Conservation (phyloP, 176 grass and related monocot species). For the Chloris gayana region DNA sequence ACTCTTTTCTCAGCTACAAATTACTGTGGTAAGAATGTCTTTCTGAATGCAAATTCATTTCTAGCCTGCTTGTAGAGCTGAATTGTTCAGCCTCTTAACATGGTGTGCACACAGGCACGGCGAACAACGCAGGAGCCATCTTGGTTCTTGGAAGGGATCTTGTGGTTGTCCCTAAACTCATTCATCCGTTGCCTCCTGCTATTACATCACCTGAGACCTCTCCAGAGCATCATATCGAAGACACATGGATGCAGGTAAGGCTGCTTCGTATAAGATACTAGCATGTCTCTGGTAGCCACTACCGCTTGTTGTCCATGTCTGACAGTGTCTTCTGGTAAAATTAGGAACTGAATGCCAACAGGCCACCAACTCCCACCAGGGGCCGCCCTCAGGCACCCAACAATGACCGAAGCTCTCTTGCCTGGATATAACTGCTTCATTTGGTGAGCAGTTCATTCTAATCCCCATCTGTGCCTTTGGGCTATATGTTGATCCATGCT, state of each 20-base stretch:
- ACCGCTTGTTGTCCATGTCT: constrained; percentile 7
- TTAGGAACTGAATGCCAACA: constrained; percentile 95
- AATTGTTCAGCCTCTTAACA: constrained; percentile 17
- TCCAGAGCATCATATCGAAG: constrained; percentile 75
- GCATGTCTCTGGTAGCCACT: not conserved
- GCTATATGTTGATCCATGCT: constrained; percentile 34
- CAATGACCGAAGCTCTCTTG: constrained; percentile 74
- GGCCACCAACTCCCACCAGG: constrained; percentile 88
- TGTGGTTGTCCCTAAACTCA: constrained; percentile 97
- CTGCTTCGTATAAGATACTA: constrained; percentile 10
- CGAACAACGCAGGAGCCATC: constrained; percentile 97
- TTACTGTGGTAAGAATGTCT: constrained; percentile 74
- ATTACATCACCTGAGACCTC: constrained; percentile 80
- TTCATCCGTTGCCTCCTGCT: constrained; percentile 97
- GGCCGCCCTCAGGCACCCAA: constrained; percentile 84
- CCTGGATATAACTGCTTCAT: constrained; percentile 63
- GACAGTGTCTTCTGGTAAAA: constrained; percentile 20
- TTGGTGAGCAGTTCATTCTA: constrained; percentile 3
- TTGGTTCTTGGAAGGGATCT: constrained; percentile 97
- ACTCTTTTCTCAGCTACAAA: constrained; percentile 99
- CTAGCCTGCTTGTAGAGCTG: not conserved
- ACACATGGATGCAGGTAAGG: constrained; percentile 98
- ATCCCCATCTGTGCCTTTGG: constrained; percentile 23
- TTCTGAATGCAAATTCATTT: constrained; percentile 1
- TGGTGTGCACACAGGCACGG: constrained; percentile 59